These are phyloP conservation scores for Phoma herbarum DNA, from an alignment of 2,329 filamentous ascomycete species.

Conservation along the genomic window DNA sequence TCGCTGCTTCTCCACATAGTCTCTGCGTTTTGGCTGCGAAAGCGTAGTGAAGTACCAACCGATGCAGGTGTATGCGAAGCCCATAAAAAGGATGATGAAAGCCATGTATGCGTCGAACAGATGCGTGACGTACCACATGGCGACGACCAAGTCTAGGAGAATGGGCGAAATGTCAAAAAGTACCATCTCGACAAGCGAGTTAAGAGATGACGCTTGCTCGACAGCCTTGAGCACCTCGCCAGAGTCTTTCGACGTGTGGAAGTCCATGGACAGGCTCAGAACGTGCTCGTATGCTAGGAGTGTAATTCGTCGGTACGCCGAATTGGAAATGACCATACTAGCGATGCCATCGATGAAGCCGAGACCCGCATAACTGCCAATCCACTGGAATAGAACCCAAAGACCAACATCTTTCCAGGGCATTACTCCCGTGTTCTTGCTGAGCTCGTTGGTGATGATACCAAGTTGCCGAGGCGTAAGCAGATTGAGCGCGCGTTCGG, in stretches of 20 bases:
- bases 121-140: constrained; percentile 67
- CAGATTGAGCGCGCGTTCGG: constrained; percentile 76
- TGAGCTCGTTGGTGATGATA: constrained; percentile 76
- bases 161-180: constrained; percentile 70
- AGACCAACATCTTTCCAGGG: constrained; percentile 64
- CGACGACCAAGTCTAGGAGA: constrained; percentile 68
- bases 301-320: constrained; percentile 65
- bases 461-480: constrained; percentile 84
- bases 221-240: constrained; percentile 72
- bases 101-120: constrained; percentile 67
- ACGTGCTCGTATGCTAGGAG: constrained; percentile 72
- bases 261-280: constrained; percentile 74
- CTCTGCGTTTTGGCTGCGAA: constrained; percentile 52
- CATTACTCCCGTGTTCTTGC: constrained; percentile 56
- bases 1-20: constrained; percentile 56
- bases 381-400: constrained; percentile 58
- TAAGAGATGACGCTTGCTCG: constrained; percentile 68
- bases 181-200: constrained; percentile 66
- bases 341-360: constrained; percentile 60
- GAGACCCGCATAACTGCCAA: constrained; percentile 63
- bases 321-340: constrained; percentile 65
- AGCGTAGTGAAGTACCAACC: constrained; percentile 56
- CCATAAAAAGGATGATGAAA: constrained; percentile 50
- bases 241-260: constrained; percentile 71
- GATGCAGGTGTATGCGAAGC: constrained; percentile 61